Percentiles rank a stretch among this genome's conserved stretches.
Conservation (phyloP, 148 eudicot species). For the Drosera capensis region DNA sequence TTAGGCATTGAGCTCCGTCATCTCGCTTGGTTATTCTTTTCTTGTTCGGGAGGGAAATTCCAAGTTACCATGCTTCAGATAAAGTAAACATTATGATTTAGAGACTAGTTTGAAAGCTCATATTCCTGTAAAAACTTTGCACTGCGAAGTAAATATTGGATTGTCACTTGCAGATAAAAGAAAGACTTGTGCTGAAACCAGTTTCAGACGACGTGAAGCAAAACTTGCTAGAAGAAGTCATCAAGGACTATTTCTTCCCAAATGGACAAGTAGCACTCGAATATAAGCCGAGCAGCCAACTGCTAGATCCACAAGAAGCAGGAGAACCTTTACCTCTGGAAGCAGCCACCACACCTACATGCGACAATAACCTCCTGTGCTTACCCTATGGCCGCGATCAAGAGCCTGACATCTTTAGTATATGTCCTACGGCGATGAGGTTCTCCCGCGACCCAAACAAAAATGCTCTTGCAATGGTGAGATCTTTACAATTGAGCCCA, state of each 20-base stretch:
- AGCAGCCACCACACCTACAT: not conserved
- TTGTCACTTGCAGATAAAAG: conserved; percentile 1
- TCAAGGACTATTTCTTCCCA: conserved; percentile 1
- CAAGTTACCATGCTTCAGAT: not conserved
- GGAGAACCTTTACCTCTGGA: too few species aligned
- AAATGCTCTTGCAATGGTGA: not conserved
- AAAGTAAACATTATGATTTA: not conserved
- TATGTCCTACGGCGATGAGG: not conserved
- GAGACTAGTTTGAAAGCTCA: not conserved
- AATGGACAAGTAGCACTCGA: conserved; percentile 28
- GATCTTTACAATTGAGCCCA: not conserved
- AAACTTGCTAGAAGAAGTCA: not conserved
- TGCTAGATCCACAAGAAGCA: not conserved
- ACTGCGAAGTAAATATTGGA: not conserved
- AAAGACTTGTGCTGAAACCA: not conserved
- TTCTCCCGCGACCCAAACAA: not conserved
- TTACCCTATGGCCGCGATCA: not conserved
- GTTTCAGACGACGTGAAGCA: not conserved
- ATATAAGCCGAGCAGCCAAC: not conserved
- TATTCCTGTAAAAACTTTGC: not conserved
- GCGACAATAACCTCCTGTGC: not conserved
- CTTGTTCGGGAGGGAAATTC: not conserved
- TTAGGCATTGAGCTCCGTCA: too few species aligned
- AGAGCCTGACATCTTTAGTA: not conserved
- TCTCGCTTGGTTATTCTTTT: not conserved